These are phyloP conservation scores for Fusarium sp. DNA, from an alignment of 2,329 filamentous ascomycete genomes.

Conservation along the genomic window DNA sequence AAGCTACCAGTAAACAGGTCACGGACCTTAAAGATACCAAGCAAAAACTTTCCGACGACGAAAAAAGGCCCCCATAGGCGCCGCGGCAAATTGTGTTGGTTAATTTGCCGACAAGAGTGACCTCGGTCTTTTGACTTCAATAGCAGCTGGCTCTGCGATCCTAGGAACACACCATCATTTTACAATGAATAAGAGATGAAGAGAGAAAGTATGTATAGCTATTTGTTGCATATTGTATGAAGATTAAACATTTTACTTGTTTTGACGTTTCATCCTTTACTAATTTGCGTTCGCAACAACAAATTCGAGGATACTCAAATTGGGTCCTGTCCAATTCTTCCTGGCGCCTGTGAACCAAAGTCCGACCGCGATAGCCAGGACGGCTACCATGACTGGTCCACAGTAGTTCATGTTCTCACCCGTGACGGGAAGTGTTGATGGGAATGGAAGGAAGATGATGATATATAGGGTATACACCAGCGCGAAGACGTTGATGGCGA, in stretches of 20 bases:
- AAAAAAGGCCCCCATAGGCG: no score
- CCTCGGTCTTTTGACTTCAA: background rate
- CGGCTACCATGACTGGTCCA: conserved; percentile 40
- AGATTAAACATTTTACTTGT: background rate
- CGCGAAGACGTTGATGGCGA: conserved; percentile 37
- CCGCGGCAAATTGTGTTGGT: background rate
- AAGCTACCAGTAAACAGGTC: background rate
- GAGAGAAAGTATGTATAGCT: background rate
- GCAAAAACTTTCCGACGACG: background rate
- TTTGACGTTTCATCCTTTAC: background rate
- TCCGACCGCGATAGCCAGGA: conserved; percentile 32
- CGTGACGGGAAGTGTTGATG: conserved; percentile 39
- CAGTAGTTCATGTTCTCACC: conserved; percentile 43
- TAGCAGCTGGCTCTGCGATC: background rate
- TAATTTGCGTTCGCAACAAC: conserved; percentile 29
- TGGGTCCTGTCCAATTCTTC: conserved; percentile 41
- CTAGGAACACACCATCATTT: background rate
- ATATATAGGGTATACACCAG: conserved; percentile 41
- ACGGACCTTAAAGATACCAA: background rate
- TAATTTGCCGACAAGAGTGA: background rate
- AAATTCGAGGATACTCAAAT: conserved; percentile 43
- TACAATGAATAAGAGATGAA: background rate
- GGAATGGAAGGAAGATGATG: conserved; percentile 43
- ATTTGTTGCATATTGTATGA: background rate
- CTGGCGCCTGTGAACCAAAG: conserved; percentile 35